Evolutionary conservation across 352 stramenopile species (phyloP).

Genomic region (Phytopythium helicoides): DNA sequence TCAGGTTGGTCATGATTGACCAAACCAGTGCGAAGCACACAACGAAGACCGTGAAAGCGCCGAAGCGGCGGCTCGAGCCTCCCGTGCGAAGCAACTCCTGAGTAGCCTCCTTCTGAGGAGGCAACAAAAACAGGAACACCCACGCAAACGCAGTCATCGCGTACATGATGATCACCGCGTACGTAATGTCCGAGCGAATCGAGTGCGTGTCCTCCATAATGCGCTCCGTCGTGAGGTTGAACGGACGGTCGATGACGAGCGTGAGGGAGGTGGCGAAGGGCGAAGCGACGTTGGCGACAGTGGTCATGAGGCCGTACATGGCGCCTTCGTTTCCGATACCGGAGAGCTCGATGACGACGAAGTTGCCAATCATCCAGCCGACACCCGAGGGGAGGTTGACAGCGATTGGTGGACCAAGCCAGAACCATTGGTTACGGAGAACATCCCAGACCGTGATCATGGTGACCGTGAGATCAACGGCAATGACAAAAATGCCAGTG

Average conservation of each 20-base stretch:
- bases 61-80: constrained; percentile 21
- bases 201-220: constrained; percentile 25
- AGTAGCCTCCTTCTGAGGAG: constrained; percentile 30
- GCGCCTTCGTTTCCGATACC: constrained; percentile 39
- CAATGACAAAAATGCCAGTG: constrained; percentile 17
- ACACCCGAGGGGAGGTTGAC: constrained; percentile 31
- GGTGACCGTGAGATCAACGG: constrained; percentile 21
- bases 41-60: constrained; percentile 23
- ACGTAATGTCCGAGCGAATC: constrained; percentile 37
- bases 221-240: constrained; percentile 24
- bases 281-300: constrained; percentile 25
- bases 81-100: constrained; percentile 26
- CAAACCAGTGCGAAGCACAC: constrained; percentile 24
- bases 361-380: constrained; percentile 37
- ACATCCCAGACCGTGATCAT: constrained; percentile 35
- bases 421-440: constrained; percentile 37
- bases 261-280: constrained; percentile 32
- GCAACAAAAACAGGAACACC: constrained; percentile 27
- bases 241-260: constrained; percentile 27
- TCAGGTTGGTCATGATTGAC: constrained; percentile 21
- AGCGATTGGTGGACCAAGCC: constrained; percentile 25
- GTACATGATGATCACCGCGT: constrained; percentile 31
- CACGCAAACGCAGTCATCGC: constrained; percentile 18
- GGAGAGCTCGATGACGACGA: constrained; percentile 35
- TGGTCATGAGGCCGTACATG: constrained; percentile 38